phyloP scores from a whole-genome alignment of 768 basidiomycete genomes.

The Exsudoporus frostii region DNA sequence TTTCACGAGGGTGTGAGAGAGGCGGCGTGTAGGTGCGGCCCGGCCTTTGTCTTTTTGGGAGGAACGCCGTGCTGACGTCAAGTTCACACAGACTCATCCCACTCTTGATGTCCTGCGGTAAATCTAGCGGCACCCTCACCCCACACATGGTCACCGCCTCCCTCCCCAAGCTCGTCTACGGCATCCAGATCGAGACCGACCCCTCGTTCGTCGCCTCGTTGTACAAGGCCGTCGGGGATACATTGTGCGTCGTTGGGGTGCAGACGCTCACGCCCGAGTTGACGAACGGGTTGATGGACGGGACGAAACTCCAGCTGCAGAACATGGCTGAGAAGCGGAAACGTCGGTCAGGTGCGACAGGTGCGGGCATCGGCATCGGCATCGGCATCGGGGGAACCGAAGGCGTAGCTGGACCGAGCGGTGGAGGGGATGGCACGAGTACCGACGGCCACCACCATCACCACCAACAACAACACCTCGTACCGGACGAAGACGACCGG shows the following conservation, averaged over 20 bases:
- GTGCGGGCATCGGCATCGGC: slow-evolving; percentile 4
- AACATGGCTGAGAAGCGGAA: slow-evolving; percentile 66
- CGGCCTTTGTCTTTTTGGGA: not conserved
- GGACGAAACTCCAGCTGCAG: slow-evolving; percentile 69
- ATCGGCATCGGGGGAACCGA: not conserved
- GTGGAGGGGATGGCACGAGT: not conserved
- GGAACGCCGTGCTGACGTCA: not conserved
- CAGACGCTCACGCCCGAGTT: slow-evolving; percentile 51
- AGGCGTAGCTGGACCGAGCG: not conserved
- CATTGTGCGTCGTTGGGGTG: slow-evolving; percentile 57
- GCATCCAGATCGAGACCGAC: slow-evolving; percentile 67
- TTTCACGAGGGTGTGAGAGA: slow-evolving; percentile 86
- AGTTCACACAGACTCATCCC: slow-evolving; percentile 60
- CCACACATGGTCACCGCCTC: slow-evolving; percentile 66
- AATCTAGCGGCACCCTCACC: slow-evolving; percentile 60
- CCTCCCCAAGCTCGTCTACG: slow-evolving; percentile 60
- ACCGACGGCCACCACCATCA: not conserved
- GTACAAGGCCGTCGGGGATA: slow-evolving; percentile 67
- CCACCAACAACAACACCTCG: not conserved
- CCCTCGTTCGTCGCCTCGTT: slow-evolving; percentile 74
- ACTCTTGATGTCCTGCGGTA: slow-evolving; percentile 65
- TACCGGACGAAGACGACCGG: slow-evolving; percentile 45
- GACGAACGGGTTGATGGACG: slow-evolving; percentile 56
- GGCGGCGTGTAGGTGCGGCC: slow-evolving; percentile 66
- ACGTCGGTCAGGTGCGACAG: slow-evolving; percentile 37